Evolutionary conservation across 2,329 filamentous ascomycete genomes (phyloP), one percentile per base, ranked within the genome.

Genomic region (Fusarium odoratissimum): DNA sequence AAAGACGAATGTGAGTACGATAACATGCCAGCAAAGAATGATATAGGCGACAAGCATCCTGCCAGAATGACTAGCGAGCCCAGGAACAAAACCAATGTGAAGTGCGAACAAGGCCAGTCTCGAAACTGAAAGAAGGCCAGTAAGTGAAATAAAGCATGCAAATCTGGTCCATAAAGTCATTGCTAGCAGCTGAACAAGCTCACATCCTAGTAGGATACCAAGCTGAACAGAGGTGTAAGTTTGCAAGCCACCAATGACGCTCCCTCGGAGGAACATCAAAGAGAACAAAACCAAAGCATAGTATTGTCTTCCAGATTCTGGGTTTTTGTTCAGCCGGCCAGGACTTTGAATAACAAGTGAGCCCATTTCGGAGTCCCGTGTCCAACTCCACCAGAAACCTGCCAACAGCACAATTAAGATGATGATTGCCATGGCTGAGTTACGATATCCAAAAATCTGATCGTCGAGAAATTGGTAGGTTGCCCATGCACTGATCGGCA

Each of bases 401-500:
- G 78, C 69, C 8, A 67, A 55, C 9, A 79, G 54, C 7, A 79
- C 48, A 14, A 74, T 52, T 16, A 67, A 28, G 7, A 78, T 66
- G 5, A 80, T 57, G 3, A 65, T 57, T 2, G 78, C 75, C 21
- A 46, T 92, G 86, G 72, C 59, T 0, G 74, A 76, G 42, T 80
- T 76, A 5, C 77, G 73, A 5, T 72, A 55, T 0, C 76, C 77
- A 1, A 76, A 40, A 0, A 62, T 33, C 1, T 48, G 31, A 4
- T 69, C 75, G 8, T 75, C 59, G 1, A 66, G 60, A 51, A 95
- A 84, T 77, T 95, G 92, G 77, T 93, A 95, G 72, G 93, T 87
- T 12, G 92, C 93, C 52, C 94, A 81, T 0, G 92, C 87, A 21
- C 93, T 86, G 45, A 94, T 86, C 0, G 93, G 93, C 9, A 95